Percentiles rank a stretch among this genome's conserved stretches.
Conservation (phyloP, 257 asterid species). For the Forsythia suspensa region DNA sequence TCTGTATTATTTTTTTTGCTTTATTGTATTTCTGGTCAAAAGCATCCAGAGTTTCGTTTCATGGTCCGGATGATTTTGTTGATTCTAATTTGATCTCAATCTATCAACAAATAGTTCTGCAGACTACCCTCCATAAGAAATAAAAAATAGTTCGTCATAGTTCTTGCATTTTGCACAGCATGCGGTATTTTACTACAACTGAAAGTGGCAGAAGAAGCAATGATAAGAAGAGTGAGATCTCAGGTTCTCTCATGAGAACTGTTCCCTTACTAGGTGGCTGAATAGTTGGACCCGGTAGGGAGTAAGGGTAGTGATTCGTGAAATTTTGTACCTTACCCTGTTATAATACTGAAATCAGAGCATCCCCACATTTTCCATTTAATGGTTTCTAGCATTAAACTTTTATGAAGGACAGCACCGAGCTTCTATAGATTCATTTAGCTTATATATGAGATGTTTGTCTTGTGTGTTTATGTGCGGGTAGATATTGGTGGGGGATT, state of each 20-base stretch:
- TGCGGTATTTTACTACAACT: not conserved
- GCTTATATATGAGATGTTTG: not conserved
- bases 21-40: not conserved
- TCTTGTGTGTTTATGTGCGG: not conserved
- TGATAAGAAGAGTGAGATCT: constrained; percentile 8
- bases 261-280: not conserved
- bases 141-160: too few species aligned
- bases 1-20: not conserved
- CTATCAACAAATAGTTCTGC: not conserved
- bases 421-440: not conserved
- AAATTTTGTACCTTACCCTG: not conserved
- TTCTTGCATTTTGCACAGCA: not conserved
- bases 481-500: not conserved
- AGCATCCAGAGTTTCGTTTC: not conserved
- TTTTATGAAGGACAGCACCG: not conserved
- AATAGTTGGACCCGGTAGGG: not conserved
- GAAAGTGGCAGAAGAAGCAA: not conserved
- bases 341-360: not conserved
- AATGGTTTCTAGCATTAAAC: not conserved
- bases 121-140: not conserved
- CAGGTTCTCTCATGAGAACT: not conserved
- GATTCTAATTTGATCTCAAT: not conserved
- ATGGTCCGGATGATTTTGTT: not conserved
- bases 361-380: not conserved
- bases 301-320: not conserved